Conservation (phyloP, 164 flowering plant genomes). For the Vitis rupestris region DNA sequence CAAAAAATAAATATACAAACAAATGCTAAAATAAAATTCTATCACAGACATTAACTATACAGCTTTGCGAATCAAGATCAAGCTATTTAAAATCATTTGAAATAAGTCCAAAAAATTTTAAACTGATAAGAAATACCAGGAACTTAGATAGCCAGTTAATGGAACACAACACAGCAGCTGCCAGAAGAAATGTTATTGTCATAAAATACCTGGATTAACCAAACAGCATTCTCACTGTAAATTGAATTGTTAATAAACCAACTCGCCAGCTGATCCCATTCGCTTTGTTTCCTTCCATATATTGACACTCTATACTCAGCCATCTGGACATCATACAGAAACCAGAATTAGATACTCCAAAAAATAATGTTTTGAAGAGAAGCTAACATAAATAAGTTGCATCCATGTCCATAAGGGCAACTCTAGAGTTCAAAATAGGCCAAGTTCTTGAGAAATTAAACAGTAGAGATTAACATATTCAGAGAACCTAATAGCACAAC, state of each 20-base stretch:
- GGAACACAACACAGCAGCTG: neutral
- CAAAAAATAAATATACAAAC: neutral
- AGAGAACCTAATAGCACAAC: too few relatives aligned
- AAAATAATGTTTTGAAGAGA: neutral
- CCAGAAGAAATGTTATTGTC: neutral
- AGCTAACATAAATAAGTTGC: neutral
- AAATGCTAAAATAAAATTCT: neutral
- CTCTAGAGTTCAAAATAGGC: too few relatives aligned
- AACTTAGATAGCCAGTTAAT: neutral
- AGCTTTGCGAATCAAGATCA: neutral
- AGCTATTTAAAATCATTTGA: neutral
- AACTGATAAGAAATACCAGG: neutral
- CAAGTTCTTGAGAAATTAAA: too few relatives aligned
- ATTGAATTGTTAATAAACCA: slow-evolving; percentile 61
- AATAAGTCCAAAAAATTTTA: neutral
- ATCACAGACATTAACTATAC: neutral
- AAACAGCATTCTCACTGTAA: slow-evolving; percentile 61
- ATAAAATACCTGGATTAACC: slow-evolving; percentile 64
- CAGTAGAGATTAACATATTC: too few relatives aligned
- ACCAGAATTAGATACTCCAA: neutral
- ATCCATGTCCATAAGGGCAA: neutral
- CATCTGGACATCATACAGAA: slow-evolving; percentile 36
- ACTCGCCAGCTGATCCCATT: slow-evolving; percentile 74
- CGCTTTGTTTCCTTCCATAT: slow-evolving; percentile 70
- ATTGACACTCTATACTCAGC: slow-evolving; percentile 69